Conservation (phyloP, 225 moss, liverwort and hornwort genomes). For the Pleurozium schreberi region DNA sequence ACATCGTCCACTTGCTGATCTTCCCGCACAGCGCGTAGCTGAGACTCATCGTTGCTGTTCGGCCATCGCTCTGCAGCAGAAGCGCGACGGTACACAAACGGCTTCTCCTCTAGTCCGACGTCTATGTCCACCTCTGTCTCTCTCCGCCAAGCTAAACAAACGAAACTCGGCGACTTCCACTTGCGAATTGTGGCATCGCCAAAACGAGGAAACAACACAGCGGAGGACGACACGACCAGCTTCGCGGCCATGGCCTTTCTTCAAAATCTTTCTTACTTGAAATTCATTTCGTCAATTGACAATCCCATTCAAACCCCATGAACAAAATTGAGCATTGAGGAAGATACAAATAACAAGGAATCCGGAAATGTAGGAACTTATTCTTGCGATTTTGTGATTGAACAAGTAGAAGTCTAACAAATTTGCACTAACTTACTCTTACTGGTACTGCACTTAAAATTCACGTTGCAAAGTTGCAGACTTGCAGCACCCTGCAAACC, state of each 20-base stretch:
- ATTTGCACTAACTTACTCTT: too few relatives aligned
- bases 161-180: not conserved
- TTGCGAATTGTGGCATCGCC: not conserved
- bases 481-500: not conserved
- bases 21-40: slow-evolving; percentile 4
- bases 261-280: not conserved
- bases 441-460: not conserved
- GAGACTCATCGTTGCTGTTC: slow-evolving; percentile 3
- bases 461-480: not conserved
- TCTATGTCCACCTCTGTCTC: slow-evolving; percentile 1
- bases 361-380: not conserved
- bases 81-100: slow-evolving; percentile 39
- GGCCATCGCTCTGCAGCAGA: slow-evolving; percentile 37
- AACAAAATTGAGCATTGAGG: not conserved
- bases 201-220: not conserved
- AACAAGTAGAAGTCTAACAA: not conserved
- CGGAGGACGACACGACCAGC: not conserved
- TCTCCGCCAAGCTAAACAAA: slow-evolving; percentile 12
- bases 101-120: slow-evolving; percentile 2
- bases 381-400: not conserved
- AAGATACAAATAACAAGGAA: not conserved
- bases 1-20: not conserved
- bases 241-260: not conserved
- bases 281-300: not conserved
- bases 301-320: not conserved